Evolutionary conservation across 805 yeast species (phyloP).

Genomic region (Aciculoconidium aculeatum): DNA sequence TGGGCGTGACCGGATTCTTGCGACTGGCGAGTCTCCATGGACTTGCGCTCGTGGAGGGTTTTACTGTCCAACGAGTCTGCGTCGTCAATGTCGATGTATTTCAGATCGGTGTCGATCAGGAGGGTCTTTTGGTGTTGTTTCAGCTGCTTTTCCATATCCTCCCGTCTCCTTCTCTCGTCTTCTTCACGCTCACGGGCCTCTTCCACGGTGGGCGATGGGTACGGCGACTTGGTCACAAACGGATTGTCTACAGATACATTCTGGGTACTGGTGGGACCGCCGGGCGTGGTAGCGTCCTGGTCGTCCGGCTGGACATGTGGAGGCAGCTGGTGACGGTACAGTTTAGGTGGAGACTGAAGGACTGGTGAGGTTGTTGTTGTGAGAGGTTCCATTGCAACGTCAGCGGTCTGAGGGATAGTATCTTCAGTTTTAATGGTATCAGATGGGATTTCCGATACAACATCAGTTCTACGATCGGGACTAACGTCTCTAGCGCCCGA

Average conservation of each 20-base stretch:
- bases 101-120: conserved; percentile 1
- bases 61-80: conserved; percentile 5
- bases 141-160: conserved; percentile 1
- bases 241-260: not conserved
- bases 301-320: conserved; percentile 2
- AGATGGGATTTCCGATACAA: too few relatives aligned
- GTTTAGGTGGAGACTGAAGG: conserved; percentile 6
- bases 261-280: too few relatives aligned
- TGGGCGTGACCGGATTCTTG: too few relatives aligned
- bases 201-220: conserved; percentile 7
- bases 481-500: conserved; percentile 1
- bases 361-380: too few relatives aligned
- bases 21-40: conserved; percentile 1
- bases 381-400: too few relatives aligned
- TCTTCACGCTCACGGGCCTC: conserved; percentile 1
- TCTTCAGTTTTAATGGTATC: too few relatives aligned
- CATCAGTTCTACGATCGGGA: conserved; percentile 1
- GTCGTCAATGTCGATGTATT: conserved; percentile 6
- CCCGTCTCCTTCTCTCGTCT: not conserved
- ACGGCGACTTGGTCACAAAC: conserved; percentile 2
- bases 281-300: too few relatives aligned
- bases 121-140: conserved; percentile 1
- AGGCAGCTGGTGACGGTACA: conserved; percentile 6
- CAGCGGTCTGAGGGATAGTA: too few relatives aligned
- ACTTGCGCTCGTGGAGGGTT: conserved; percentile 1